A percentile compares a stretch with the other conserved stretches of the same genome.
phyloP scores from a whole-genome alignment of 2,329 filamentous ascomycete genomes.

The Fusarium oligoseptatum region DNA sequence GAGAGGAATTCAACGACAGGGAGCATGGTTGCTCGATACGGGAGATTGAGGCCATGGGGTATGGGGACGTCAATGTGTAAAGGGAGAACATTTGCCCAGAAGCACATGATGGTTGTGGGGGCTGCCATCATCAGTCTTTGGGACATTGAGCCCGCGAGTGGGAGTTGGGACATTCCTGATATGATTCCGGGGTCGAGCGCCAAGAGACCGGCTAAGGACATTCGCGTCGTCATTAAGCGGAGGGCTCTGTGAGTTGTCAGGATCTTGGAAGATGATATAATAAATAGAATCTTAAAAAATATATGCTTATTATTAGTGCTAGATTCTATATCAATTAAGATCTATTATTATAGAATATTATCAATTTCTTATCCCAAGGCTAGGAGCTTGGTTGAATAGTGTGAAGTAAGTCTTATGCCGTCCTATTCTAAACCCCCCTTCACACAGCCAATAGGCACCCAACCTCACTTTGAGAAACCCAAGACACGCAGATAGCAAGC shows the following conservation, averaged over 20 bases:
- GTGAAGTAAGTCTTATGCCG: no score
- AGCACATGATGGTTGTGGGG: conserved; percentile 34
- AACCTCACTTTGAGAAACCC: background rate
- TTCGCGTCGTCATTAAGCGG: conserved; percentile 35
- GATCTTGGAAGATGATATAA: background rate
- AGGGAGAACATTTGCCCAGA: conserved; percentile 44
- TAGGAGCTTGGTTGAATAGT: no score
- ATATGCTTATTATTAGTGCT: no score
- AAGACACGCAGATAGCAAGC: background rate
- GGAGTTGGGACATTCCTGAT: conserved; percentile 26
- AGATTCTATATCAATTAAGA: no score
- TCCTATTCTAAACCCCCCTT: no score
- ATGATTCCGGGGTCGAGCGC: conserved; percentile 30
- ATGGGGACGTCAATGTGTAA: conserved; percentile 41
- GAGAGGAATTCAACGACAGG: conserved; percentile 23
- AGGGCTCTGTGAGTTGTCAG: background rate
- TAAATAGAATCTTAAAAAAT: no score
- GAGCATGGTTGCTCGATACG: conserved; percentile 30
- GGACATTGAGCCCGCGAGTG: conserved; percentile 24
- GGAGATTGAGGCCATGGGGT: conserved; percentile 42
- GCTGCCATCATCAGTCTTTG: conserved; percentile 35
- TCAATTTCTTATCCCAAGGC: no score
- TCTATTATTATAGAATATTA: no score
- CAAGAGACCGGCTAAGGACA: conserved; percentile 26
- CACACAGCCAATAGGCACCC: background rate